A percentile compares a stretch with the other conserved stretches of the same genome.
These are phyloP conservation scores for Tetrapisispora namnaoensis DNA, from an alignment of 805 yeast genomes.

Conservation along the genomic window DNA sequence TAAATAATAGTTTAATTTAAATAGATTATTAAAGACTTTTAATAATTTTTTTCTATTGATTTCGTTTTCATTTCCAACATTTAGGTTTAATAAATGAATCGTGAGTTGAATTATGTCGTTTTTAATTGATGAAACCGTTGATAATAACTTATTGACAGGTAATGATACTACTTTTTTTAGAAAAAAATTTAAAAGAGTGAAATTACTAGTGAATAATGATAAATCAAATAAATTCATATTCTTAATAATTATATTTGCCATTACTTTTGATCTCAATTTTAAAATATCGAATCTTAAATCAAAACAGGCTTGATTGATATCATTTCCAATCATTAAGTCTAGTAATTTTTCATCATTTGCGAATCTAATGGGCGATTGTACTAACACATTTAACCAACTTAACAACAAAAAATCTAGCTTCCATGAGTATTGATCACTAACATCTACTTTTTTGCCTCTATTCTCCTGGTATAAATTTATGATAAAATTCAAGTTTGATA, in stretches of 20 bases:
- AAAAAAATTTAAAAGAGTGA: slow-evolving; percentile 11
- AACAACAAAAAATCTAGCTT: slow-evolving; percentile 40
- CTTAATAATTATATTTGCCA: not conserved
- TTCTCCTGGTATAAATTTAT: not conserved
- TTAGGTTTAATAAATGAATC: not conserved
- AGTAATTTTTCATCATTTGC: slow-evolving; percentile 26
- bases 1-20: slow-evolving; percentile 13
- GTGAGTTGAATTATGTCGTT: not conserved
- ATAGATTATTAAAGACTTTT: slow-evolving; percentile 20
- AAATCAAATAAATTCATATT: slow-evolving; percentile 1
- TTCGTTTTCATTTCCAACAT: not conserved
- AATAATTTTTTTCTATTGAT: not conserved
- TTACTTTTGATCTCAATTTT: not conserved
- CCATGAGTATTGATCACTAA: slow-evolving; percentile 30
- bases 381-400: slow-evolving; percentile 63
- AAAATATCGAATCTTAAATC: not conserved
- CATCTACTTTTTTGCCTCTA: not conserved
- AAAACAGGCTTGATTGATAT: not conserved
- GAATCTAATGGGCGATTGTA: slow-evolving; percentile 67
- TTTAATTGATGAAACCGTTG: not conserved
- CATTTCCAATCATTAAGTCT: not conserved
- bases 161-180: slow-evolving; percentile 6
- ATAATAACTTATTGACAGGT: not conserved
- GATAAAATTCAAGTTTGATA: slow-evolving; percentile 16
- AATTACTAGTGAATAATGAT: slow-evolving; percentile 5